phyloP scores from a whole-genome alignment of 352 stramenopile genomes.

The Phytopythium mirpurense region DNA sequence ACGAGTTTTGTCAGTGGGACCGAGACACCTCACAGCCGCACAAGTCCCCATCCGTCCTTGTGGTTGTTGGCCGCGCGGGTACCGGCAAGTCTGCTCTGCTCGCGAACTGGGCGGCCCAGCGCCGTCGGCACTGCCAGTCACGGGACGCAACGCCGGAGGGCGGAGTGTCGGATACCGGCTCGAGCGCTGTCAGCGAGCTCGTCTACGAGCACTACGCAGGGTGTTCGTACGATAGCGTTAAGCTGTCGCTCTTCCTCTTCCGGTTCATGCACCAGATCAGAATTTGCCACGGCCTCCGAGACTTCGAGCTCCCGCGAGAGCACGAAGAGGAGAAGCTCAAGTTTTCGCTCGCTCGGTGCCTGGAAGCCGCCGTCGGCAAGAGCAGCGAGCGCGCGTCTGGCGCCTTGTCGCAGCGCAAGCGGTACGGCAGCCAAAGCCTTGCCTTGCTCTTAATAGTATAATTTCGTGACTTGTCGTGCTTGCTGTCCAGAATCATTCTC shows the following conservation, averaged over 20 bases:
- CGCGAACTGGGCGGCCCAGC: constrained; percentile 59
- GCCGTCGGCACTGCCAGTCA: constrained; percentile 12
- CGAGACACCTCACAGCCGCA: constrained; percentile 10
- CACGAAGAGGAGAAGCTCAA: constrained; percentile 86
- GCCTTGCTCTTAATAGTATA: no score
- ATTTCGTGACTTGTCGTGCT: constrained; percentile 5
- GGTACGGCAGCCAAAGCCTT: no score
- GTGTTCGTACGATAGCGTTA: constrained; percentile 82
- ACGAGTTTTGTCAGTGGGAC: constrained; percentile 62
- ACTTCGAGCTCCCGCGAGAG: constrained; percentile 76
- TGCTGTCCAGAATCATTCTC: constrained; percentile 57
- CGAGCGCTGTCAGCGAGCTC: constrained; percentile 28
- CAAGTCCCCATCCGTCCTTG: constrained; percentile 37
- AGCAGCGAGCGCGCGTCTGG: constrained; percentile 25
- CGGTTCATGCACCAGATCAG: constrained; percentile 80
- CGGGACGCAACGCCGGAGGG: not conserved
- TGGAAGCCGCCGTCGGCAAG: constrained; percentile 58
- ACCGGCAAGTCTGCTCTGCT: constrained; percentile 78
- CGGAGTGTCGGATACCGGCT: not conserved
- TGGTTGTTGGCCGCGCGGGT: constrained; percentile 54
- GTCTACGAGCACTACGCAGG: constrained; percentile 81
- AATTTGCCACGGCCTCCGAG: constrained; percentile 54
- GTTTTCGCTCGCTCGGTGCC: constrained; percentile 72
- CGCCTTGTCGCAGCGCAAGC: constrained; percentile 20
- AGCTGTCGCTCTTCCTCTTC: constrained; percentile 78